Evolutionary conservation across 73 alveolate species (phyloP), one percentile per base, ranked within the genome.

Genomic region (Tetrahymena thermophila): DNA sequence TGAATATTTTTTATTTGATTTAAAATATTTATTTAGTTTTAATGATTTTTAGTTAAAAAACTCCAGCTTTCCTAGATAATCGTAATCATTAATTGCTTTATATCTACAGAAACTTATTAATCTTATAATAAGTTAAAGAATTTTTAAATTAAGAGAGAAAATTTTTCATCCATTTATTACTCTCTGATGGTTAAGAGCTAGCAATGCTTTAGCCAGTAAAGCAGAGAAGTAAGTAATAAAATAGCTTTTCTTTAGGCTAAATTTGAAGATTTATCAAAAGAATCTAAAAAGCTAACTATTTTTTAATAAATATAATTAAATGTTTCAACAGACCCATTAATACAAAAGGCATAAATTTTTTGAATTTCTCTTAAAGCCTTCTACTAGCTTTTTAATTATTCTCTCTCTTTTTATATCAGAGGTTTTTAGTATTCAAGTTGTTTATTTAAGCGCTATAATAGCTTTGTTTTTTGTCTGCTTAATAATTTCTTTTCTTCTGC

Each of bases 271-370:
- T 71, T 71, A 71, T 71, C 89, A 71, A 31, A 28, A n/a, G 42
- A 25, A 4, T 25, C 89, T 71, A 71, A 71, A 71, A 71, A 28
- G 17, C 21, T 28, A 10, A 15, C 17, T 28, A 71, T n/a, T 71
- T 71, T 71, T 71, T 71, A 28, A 71, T 71, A 71, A 71, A 71
- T 71, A 71, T 71, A 37, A 40, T 95, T 50, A 71, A 95, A 44
- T 34, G 93, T 94, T 23, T 89, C 94, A 0, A 34, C 14, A 9
- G 97, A 38, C 15, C 97, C 97, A 85, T 95, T 89, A 3, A 95
- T 93, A 44, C 95, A 95, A 85, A 43, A 95, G 14, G 97, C 97
- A 95, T 95, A 95, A 15, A 28, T 57, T 34, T 89, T 95, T 95
- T 16, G 57, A 23, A 57, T 14, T 89, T 95, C 97, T 34, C 58